Evolutionary conservation across 1,139 yeast genomes (phyloP), one percentile per base, ranked within the genome.

Genomic region (Blastobotrys arbuscula): DNA sequence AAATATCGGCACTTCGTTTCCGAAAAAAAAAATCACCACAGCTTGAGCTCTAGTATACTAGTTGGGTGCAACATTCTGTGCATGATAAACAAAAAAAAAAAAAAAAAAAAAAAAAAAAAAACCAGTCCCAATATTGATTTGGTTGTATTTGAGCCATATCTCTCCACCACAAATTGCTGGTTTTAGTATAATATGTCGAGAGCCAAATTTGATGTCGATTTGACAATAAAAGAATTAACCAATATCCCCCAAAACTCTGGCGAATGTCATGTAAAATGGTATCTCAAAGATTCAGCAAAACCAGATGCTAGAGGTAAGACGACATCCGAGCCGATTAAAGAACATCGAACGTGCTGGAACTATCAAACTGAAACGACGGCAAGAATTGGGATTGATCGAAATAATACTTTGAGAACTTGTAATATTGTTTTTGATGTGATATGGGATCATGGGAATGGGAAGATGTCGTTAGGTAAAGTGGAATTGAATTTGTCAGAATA

Each of bases 161-260:
- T n/a, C n/a, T n/a, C n/a, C n/a, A n/a, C n/a, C n/a, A n/a, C n/a
- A n/a, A n/a, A n/a, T n/a, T n/a, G n/a, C n/a, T n/a, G n/a, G n/a
- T n/a, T n/a, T n/a, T n/a, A n/a, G n/a, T n/a, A 51, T 49, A 37
- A 45, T 24, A 53, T 56, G 31, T 50, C 54, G 9, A 53, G 61
- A 10, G 78, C 79, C 5, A 76, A 74, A 59, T 90, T 87, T 65
- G 70, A 78, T 46, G 72, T 88, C 44, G 67, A 73, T 23, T 68
- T 89, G 35, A 68, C 75, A 19, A 75, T 90, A 48, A 77, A 79
- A 51, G 95, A 86, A 57, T 71, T 90, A 45, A 75, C 82, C 28
- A 90, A 90, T 61, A 78, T 90, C 35, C 97, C 97, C 0, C 88
- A 86, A 57, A 76, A 84, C 2, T 72, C 79, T 2, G 95, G 96